A percentile compares a stretch with the other conserved stretches of the same genome.
These are phyloP conservation scores for Trichopus zeylanicus DNA, from an alignment of 116 monocot genomes.

Conservation along the genomic window DNA sequence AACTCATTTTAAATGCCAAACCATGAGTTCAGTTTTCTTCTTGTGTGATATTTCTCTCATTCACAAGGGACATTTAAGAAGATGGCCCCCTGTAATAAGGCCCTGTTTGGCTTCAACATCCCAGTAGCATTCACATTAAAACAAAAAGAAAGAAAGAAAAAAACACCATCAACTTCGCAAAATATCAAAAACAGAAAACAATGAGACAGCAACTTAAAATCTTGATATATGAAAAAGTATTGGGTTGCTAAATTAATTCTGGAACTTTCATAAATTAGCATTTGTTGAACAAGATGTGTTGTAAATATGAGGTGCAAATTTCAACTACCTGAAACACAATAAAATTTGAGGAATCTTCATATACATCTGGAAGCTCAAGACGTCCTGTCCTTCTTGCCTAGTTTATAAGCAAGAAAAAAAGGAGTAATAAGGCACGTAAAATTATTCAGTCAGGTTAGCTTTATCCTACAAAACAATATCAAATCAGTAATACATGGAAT, in stretches of 20 bases:
- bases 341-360: slow-evolving; percentile 68
- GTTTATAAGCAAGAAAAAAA: not conserved
- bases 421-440: not conserved
- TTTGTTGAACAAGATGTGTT: no score
- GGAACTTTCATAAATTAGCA: not conserved
- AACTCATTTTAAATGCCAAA: no score
- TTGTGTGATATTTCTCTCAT: no score
- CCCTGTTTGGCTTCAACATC: no score
- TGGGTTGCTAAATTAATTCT: slow-evolving; percentile 1
- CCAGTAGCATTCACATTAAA: no score
- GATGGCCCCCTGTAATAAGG: no score
- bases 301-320: no score
- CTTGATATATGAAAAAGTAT: no score
- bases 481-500: slow-evolving; percentile 40
- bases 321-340: slow-evolving; percentile 82
- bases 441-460: not conserved
- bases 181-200: no score
- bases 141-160: no score
- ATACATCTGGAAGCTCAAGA: slow-evolving; percentile 55
- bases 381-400: slow-evolving; percentile 69
- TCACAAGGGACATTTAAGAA: no score
- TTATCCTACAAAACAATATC: not conserved
- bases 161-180: not conserved
- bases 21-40: no score
- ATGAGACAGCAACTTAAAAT: not conserved